phyloP scores from a whole-genome alignment of 2,329 filamentous ascomycete species.

The Cryphonectria carpinicola region DNA sequence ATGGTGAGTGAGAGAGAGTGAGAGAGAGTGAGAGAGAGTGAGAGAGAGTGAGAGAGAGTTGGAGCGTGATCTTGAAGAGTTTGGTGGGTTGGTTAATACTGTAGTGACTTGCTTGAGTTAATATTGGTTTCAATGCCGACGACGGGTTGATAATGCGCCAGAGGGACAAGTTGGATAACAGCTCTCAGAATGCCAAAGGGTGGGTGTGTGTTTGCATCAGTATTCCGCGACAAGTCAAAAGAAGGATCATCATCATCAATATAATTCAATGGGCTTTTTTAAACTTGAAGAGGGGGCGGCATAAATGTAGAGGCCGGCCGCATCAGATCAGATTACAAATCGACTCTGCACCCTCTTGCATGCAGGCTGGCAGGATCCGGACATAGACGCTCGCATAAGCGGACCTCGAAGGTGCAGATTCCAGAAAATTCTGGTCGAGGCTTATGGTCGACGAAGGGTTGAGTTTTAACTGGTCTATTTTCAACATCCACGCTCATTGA shows the following conservation, averaged over 20 bases:
- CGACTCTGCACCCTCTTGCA: background rate
- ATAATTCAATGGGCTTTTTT: background rate
- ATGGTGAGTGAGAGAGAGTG: background rate
- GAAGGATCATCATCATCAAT: background rate
- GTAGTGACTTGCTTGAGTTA: no score
- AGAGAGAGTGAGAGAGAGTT: background rate
- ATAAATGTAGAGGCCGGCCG: background rate
- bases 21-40: background rate
- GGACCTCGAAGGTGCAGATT: no score
- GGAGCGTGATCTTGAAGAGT: background rate
- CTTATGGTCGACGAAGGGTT: no score
- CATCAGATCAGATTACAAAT: background rate
- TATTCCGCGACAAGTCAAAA: background rate
- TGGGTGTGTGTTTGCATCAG: background rate
- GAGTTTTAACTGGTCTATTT: background rate
- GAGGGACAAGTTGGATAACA: background rate
- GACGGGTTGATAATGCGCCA: no score
- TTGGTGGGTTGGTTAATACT: background rate
- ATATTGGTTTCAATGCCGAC: no score
- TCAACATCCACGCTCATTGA: background rate
- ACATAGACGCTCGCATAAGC: no score
- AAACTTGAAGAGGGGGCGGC: background rate
- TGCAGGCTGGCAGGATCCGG: background rate
- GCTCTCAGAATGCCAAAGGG: background rate
- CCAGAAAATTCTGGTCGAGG: no score